Conservation (phyloP, 768 basidiomycete species). For the Heimioporus sp. region DNA sequence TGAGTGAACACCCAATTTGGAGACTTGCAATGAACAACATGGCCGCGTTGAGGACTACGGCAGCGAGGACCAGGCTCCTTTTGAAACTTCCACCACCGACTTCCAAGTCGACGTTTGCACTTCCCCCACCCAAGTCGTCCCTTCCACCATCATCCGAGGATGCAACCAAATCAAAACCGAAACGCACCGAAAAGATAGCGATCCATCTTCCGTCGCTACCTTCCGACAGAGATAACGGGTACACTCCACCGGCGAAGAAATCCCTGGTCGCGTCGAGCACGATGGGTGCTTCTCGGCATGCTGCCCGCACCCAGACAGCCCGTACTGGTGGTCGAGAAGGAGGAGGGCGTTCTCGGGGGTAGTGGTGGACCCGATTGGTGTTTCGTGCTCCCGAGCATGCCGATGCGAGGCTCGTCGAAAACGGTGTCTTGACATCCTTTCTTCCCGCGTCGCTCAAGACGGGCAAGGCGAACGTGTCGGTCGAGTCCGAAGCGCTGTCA, state of each 20-base stretch:
- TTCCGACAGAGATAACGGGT: constrained; percentile 42
- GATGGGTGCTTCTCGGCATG: constrained; percentile 63
- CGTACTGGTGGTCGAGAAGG: constrained; percentile 36
- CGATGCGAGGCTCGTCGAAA: constrained; percentile 12
- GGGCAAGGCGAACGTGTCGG: constrained; percentile 56
- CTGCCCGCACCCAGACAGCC: constrained; percentile 69
- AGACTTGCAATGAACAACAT: constrained; percentile 33
- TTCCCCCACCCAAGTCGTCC: constrained; percentile 34
- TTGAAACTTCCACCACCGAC: constrained; percentile 26
- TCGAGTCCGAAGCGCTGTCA: constrained; percentile 38
- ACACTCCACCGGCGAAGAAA: constrained; percentile 59
- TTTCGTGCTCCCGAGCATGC: constrained; percentile 42
- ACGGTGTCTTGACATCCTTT: constrained; percentile 42
- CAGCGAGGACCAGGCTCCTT: constrained; percentile 45
- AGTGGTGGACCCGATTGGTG: constrained; percentile 58
- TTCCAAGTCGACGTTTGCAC: constrained; percentile 33
- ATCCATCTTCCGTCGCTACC: constrained; percentile 29
- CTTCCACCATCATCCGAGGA: constrained; percentile 13
- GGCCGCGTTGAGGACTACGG: constrained; percentile 78
- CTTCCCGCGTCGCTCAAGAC: constrained; percentile 58
- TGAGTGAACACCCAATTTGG: not conserved
- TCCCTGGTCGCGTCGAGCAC: constrained; percentile 40
- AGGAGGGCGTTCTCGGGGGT: constrained; percentile 62
- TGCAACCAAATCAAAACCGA: constrained; percentile 33
- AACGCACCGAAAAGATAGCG: constrained; percentile 46